phyloP scores from a whole-genome alignment of 495 filamentous ascomycete species.

The Neurospora cerealis region DNA sequence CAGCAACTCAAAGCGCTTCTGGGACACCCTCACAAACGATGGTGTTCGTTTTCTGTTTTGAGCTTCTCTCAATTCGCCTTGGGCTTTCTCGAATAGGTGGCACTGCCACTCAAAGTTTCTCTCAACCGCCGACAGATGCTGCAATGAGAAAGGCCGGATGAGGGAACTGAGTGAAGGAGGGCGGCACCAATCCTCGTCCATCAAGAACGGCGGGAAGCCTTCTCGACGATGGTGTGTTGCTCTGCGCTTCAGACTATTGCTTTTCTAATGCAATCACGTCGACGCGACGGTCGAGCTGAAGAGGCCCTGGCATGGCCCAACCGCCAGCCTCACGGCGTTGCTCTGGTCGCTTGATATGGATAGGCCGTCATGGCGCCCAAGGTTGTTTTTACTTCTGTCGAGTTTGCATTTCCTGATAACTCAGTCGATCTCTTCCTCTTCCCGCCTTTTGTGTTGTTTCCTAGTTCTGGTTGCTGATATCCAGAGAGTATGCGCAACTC shows the following conservation, averaged over 20 bases:
- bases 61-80: neutral
- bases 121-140: neutral
- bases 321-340: neutral
- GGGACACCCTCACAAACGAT: neutral
- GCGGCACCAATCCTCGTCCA: neutral
- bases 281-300: neutral
- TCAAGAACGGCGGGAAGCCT: neutral
- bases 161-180: neutral
- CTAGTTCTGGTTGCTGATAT: neutral
- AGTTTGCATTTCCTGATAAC: neutral
- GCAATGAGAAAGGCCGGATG: neutral
- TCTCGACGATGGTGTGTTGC: neutral
- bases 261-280: neutral
- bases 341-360: neutral
- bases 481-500: neutral
- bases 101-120: neutral
- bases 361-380: neutral
- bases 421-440: neutral
- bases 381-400: neutral
- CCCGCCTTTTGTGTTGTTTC: neutral
- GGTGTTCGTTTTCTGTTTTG: neutral
- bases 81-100: neutral
- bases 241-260: neutral
- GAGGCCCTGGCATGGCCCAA: neutral
- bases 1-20: neutral